Percentiles rank a stretch among this genome's conserved stretches.
Conservation (phyloP, 176 grass and related monocot genomes). For the Oryza nivara region DNA sequence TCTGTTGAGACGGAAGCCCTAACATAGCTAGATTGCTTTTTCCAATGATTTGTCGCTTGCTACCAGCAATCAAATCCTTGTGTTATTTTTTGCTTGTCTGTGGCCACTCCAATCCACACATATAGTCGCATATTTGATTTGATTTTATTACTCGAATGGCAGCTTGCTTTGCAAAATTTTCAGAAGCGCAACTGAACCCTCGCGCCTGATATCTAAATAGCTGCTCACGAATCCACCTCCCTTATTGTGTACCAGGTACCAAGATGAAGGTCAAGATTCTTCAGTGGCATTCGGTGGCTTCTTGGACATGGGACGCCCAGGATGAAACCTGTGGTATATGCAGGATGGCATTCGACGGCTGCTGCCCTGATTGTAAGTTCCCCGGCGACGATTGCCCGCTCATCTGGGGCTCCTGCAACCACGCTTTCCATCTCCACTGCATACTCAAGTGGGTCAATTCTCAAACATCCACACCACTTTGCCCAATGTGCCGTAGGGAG, state of each 20-base stretch:
- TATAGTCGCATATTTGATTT: too few relatives aligned
- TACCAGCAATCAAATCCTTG: neutral
- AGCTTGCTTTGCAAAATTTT: neutral
- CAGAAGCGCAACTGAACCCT: neutral
- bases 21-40: neutral
- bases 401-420: conserved; percentile 82
- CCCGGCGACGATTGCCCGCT: conserved; percentile 84
- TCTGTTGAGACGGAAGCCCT: neutral
- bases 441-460: conserved; percentile 94
- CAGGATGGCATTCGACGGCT: conserved; percentile 84
- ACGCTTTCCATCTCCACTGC: conserved; percentile 82
- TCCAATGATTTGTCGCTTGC: neutral
- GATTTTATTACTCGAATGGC: neutral
- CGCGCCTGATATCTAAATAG: neutral
- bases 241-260: conserved; percentile 16
- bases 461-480: conserved; percentile 77
- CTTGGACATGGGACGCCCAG: conserved; percentile 85
- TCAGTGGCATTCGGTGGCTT: conserved; percentile 80
- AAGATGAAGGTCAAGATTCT: conserved; percentile 89
- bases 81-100: neutral
- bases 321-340: conserved; percentile 89
- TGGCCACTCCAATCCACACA: neutral
- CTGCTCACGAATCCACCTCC: neutral
- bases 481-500: conserved; percentile 87
- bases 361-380: conserved; percentile 93